Conservation (phyloP, 192 early-diverging fungal genomes). For the Coemansia sp. region DNA sequence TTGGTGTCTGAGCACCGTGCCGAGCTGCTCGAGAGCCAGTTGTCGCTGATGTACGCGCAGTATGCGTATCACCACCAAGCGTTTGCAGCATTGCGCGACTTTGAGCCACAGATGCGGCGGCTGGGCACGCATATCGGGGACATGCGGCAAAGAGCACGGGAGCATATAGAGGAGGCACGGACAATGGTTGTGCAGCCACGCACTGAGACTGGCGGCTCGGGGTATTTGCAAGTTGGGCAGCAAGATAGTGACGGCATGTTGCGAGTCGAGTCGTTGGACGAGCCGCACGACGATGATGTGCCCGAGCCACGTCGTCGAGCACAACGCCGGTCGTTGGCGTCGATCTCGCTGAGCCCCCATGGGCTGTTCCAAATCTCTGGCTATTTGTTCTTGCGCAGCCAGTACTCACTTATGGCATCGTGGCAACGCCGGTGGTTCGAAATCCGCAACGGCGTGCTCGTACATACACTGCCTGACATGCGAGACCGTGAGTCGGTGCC, state of each 20-base stretch:
- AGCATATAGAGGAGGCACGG: conserved; percentile 15
- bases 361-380: conserved; percentile 63
- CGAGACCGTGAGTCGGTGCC: conserved; percentile 61
- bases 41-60: conserved; percentile 78
- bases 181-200: conserved; percentile 18
- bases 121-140: conserved; percentile 50
- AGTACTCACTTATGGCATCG: conserved; percentile 69
- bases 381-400: conserved; percentile 78
- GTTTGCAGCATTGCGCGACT: conserved; percentile 73
- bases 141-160: conserved; percentile 16
- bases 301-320: conserved; percentile 14
- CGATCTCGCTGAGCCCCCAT: conserved; percentile 45
- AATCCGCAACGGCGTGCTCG: conserved; percentile 62
- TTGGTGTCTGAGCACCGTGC: conserved; percentile 73
- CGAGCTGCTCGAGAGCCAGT: conserved; percentile 59
- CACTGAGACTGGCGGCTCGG: conserved; percentile 13
- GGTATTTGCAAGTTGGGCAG: conserved; percentile 48
- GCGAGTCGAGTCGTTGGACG: background rate
- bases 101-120: conserved; percentile 80
- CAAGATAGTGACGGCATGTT: conserved; percentile 19
- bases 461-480: conserved; percentile 57
- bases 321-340: conserved; percentile 34
- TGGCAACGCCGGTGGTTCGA: conserved; percentile 81
- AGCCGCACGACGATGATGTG: conserved; percentile 3
- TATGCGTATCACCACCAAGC: conserved; percentile 82